Evolutionary conservation across 1,284 basidiomycete genomes (phyloP).

Genomic region (Exobasidium rhododendri): DNA sequence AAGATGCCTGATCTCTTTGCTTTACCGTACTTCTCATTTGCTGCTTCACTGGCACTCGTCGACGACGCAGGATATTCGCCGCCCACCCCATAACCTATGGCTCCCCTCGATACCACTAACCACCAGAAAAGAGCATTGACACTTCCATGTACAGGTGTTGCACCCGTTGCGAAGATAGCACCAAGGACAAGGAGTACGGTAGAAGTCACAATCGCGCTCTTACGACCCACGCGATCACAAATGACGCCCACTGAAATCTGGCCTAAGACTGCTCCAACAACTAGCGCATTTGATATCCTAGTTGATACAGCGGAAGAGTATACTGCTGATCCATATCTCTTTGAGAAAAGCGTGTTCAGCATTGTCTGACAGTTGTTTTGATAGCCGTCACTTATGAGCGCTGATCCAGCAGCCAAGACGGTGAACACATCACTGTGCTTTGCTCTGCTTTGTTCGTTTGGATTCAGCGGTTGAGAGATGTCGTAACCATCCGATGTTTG

Average conservation of each 20-base stretch:
- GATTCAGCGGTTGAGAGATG: background rate
- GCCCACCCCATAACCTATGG: slow-evolving; percentile 62
- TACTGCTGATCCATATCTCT: slow-evolving; percentile 53
- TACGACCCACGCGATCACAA: slow-evolving; percentile 66
- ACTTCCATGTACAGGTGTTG: slow-evolving; percentile 64
- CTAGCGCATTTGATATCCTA: slow-evolving; percentile 69
- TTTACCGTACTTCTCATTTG: slow-evolving; percentile 66
- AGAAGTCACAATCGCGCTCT: slow-evolving; percentile 60
- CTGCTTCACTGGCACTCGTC: slow-evolving; percentile 67
- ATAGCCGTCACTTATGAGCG: slow-evolving; percentile 62
- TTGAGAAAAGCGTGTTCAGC: slow-evolving; percentile 40
- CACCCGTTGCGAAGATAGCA: slow-evolving; percentile 68
- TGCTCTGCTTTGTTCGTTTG: slow-evolving; percentile 9
- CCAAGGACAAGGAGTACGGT: slow-evolving; percentile 71
- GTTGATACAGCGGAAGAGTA: slow-evolving; percentile 68
- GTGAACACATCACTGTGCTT: slow-evolving; percentile 12
- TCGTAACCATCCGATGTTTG: background rate
- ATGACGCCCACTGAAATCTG: slow-evolving; percentile 66
- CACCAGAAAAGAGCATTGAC: slow-evolving; percentile 70
- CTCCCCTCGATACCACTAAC: slow-evolving; percentile 60
- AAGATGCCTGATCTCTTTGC: slow-evolving; percentile 68
- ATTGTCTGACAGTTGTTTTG: slow-evolving; percentile 60
- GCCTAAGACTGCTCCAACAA: slow-evolving; percentile 70
- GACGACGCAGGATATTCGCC: slow-evolving; percentile 69
- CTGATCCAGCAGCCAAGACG: slow-evolving; percentile 12